These are phyloP conservation scores for Pyrus bretschneideri DNA, from an alignment of 306 rosid genomes.

Conservation along the genomic window DNA sequence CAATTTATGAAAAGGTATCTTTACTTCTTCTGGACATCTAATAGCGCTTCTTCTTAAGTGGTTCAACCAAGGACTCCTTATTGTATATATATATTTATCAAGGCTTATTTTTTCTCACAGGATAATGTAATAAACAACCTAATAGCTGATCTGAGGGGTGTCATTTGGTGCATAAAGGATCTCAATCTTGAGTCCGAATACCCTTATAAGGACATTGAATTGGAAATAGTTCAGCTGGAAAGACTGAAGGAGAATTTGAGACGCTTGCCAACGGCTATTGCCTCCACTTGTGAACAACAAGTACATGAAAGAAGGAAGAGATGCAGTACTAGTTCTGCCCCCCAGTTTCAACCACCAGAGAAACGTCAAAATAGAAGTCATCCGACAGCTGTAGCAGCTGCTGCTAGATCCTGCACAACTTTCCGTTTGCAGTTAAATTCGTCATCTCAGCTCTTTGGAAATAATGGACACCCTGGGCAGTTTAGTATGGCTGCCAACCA, in stretches of 20 bases:
- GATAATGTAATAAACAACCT: constrained; percentile 23
- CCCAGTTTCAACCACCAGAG: not conserved
- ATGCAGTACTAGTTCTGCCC: not conserved
- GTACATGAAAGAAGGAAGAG: not conserved
- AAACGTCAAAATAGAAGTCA: not conserved
- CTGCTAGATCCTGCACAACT: not conserved
- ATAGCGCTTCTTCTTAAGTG: no score
- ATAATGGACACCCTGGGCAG: not conserved
- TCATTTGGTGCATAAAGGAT: constrained; percentile 32
- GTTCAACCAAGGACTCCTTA: not conserved
- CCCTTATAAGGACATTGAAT: constrained; percentile 21
- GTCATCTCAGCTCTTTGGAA: not conserved
- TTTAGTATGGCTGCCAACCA: not conserved
- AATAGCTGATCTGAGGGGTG: constrained; percentile 19
- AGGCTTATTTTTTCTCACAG: constrained; percentile 18
- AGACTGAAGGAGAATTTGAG: constrained; percentile 14
- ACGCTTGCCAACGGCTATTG: not conserved
- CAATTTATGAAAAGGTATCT: constrained; percentile 28
- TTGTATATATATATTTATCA: not conserved
- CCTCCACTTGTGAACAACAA: not conserved
- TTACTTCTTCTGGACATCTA: not conserved
- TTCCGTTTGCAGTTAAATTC: not conserved
- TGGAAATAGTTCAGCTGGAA: constrained; percentile 17
- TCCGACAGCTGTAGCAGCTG: not conserved
- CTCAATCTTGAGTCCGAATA: constrained; percentile 28